Conservation (phyloP, 179 eudicot genomes). For the Monotropa hypopitys region DNA sequence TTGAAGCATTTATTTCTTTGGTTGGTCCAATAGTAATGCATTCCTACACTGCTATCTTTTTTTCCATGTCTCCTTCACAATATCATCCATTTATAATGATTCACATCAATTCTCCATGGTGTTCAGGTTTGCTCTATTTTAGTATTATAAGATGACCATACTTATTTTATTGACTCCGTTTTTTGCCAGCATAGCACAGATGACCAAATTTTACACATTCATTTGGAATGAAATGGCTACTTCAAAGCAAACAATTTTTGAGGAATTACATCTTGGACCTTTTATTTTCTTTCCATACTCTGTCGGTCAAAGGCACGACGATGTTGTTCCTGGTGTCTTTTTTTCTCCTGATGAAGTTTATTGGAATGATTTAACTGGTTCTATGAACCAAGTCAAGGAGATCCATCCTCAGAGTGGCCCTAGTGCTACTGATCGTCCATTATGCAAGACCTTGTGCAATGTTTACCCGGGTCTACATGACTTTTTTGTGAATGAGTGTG, state of each 20-base stretch:
- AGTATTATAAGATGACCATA: not conserved
- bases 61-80: not conserved
- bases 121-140: not conserved
- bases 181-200: conserved; percentile 59
- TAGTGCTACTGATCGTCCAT: conserved; percentile 11
- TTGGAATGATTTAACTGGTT: conserved; percentile 76
- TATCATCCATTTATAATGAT: too few relatives aligned
- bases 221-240: conserved; percentile 55
- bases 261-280: conserved; percentile 46
- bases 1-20: not conserved
- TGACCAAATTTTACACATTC: conserved; percentile 66
- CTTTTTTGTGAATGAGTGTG: conserved; percentile 78
- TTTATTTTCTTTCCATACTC: conserved; percentile 65
- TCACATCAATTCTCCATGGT: not conserved
- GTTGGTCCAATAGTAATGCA: not conserved
- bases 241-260: conserved; percentile 41
- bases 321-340: conserved; percentile 54
- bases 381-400: conserved; percentile 31
- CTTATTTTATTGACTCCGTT: not conserved
- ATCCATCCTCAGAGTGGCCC: conserved; percentile 11
- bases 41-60: not conserved
- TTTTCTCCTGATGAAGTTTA: conserved; percentile 62
- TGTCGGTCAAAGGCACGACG: conserved; percentile 29
- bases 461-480: conserved; percentile 64
- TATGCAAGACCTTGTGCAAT: conserved; percentile 38